A percentile compares a stretch with the other conserved stretches of the same genome.
Evolutionary conservation across 2,329 filamentous ascomycete genomes (phyloP).

Genomic region (Aspergillus fumigatiaffinis): DNA sequence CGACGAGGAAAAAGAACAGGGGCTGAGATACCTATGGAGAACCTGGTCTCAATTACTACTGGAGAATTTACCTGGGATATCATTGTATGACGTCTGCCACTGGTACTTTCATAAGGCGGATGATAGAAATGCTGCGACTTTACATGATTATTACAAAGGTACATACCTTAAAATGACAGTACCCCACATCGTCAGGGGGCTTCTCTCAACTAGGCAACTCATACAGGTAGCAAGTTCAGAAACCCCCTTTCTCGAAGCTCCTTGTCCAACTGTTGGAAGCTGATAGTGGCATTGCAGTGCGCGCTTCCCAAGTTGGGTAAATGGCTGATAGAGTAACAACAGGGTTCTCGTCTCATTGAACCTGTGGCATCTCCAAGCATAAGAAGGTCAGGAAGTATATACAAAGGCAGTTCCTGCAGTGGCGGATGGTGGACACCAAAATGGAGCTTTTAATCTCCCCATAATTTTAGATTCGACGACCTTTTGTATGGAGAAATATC

Average conservation of each 20-base stretch:
- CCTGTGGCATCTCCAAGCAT: not conserved
- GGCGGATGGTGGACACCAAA: not conserved
- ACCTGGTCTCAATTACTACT: not conserved
- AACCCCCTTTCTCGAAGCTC: not conserved
- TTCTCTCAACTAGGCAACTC: not conserved
- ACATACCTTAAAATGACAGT: not conserved
- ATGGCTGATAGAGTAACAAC: not conserved
- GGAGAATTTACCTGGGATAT: too few species aligned
- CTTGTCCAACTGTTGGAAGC: not conserved
- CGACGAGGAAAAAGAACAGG: not conserved
- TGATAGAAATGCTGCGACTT: not conserved
- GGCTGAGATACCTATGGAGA: too few species aligned
- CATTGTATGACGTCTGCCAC: not conserved
- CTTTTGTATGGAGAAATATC: conserved; percentile 10
- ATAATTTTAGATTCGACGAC: conserved; percentile 3
- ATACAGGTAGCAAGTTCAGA: not conserved
- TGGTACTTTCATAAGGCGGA: not conserved
- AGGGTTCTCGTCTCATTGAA: not conserved
- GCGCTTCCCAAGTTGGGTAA: not conserved
- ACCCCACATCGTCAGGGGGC: conserved; percentile 7
- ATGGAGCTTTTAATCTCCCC: not conserved
- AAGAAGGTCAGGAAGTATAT: not conserved
- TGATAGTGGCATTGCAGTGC: not conserved
- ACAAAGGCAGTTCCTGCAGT: not conserved
- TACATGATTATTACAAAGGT: not conserved